These are phyloP conservation scores for Parvularia atlantis DNA, from an alignment of 78 protist species.

Conservation along the genomic window DNA sequence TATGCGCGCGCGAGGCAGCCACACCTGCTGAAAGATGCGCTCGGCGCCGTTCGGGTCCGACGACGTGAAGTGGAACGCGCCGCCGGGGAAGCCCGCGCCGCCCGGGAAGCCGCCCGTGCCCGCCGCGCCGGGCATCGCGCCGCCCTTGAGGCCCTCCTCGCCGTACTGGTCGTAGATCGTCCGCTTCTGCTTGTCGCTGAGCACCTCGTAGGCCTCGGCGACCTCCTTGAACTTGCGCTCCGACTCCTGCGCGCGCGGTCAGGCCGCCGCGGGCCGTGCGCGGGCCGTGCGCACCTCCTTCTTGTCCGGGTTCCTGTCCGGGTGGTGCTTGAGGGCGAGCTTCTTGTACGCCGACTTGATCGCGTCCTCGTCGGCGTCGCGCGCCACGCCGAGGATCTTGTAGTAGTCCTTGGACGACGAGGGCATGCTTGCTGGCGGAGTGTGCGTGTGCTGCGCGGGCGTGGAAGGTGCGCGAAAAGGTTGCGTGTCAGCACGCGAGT, in stretches of 20 bases:
- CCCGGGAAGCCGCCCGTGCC: no score
- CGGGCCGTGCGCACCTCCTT: background rate
- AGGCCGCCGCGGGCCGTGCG: background rate
- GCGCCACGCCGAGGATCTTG: conserved; percentile 48
- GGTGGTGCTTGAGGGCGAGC: conserved; percentile 90
- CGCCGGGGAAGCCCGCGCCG: conserved; percentile 4
- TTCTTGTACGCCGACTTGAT: conserved; percentile 62
- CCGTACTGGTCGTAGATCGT: conserved; percentile 80
- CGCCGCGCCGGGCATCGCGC: no score
- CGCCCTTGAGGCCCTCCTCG: conserved; percentile 78
- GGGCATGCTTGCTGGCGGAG: no score
- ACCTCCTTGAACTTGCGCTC: conserved; percentile 84
- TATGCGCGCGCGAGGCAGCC: no score
- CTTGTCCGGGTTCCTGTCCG: conserved; percentile 79
- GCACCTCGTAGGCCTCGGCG: conserved; percentile 77
- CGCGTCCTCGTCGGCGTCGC: conserved; percentile 42
- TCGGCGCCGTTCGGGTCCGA: conserved; percentile 17
- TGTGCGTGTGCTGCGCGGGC: no score
- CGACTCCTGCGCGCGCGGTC: background rate
- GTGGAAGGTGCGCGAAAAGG: no score
- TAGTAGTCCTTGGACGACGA: conserved; percentile 17
- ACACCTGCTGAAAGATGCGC: conserved; percentile 21
- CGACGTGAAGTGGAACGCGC: conserved; percentile 13
- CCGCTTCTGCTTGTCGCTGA: conserved; percentile 75
- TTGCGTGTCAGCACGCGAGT: no score